Evolutionary conservation across 2,329 filamentous ascomycete genomes (phyloP).

Genomic region (Scytalidium sp.): DNA sequence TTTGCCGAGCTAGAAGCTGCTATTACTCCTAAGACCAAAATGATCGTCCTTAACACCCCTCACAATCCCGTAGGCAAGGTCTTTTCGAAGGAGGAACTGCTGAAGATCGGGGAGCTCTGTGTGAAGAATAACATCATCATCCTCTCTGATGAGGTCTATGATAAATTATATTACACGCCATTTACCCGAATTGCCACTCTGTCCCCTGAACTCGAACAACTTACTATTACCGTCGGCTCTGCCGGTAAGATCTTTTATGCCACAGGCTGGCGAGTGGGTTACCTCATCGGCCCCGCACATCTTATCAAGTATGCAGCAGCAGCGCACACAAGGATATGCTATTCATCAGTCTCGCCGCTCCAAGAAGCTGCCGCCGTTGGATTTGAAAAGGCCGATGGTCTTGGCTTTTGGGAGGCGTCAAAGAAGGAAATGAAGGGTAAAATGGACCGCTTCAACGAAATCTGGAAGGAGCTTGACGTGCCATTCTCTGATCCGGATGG

Average conservation of each 20-base stretch:
- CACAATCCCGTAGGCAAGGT: slow-evolving; percentile 98
- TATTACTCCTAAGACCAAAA: slow-evolving; percentile 85
- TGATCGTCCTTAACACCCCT: slow-evolving; percentile 87
- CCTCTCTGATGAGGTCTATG: slow-evolving; percentile 89
- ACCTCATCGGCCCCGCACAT: slow-evolving; percentile 85
- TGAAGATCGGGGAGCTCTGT: slow-evolving; percentile 81
- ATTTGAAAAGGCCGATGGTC: slow-evolving; percentile 82
- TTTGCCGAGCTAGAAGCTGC: slow-evolving; percentile 77
- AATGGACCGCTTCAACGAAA: slow-evolving; percentile 79
- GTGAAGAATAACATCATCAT: slow-evolving; percentile 94
- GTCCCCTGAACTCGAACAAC: slow-evolving; percentile 80
- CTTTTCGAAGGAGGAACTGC: slow-evolving; percentile 78
- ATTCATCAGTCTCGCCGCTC: slow-evolving; percentile 85
- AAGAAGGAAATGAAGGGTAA: slow-evolving; percentile 87
- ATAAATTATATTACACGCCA: slow-evolving; percentile 90
- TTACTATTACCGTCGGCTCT: slow-evolving; percentile 91
- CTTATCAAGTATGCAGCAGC: slow-evolving; percentile 89
- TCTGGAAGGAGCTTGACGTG: slow-evolving; percentile 72
- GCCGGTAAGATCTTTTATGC: slow-evolving; percentile 98
- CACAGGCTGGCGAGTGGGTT: slow-evolving; percentile 94
- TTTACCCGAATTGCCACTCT: slow-evolving; percentile 91
- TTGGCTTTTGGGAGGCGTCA: slow-evolving; percentile 84
- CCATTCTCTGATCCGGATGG: slow-evolving; percentile 75
- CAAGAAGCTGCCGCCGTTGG: slow-evolving; percentile 94
- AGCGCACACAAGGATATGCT: slow-evolving; percentile 95